phyloP scores from a whole-genome alignment of 805 yeast genomes.

The Starmerella bombicola region DNA sequence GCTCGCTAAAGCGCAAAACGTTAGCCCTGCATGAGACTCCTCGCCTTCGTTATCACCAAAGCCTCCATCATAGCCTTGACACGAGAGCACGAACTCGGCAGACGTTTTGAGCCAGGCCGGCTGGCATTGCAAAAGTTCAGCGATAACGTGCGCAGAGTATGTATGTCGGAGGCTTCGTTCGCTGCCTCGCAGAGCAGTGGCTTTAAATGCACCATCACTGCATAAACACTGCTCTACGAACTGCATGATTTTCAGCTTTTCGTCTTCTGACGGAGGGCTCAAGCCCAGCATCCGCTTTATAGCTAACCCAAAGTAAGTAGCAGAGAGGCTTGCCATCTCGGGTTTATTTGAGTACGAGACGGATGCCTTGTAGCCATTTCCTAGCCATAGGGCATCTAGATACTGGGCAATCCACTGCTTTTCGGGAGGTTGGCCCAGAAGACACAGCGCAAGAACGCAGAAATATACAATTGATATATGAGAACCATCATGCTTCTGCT shows the following conservation, averaged over 20 bases:
- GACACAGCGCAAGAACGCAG: constrained; percentile 14
- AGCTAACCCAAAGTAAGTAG: constrained; percentile 65
- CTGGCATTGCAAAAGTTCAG: constrained; percentile 8
- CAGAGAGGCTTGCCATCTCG: constrained; percentile 20
- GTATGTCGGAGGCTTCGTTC: constrained; percentile 63
- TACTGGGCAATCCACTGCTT: constrained; percentile 2
- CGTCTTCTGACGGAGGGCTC: not conserved
- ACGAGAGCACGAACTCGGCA: constrained; percentile 30
- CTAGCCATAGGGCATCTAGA: constrained; percentile 9
- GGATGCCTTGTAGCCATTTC: constrained; percentile 13
- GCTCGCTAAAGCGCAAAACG: constrained; percentile 69
- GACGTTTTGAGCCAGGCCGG: constrained; percentile 35
- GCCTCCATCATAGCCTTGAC: constrained; percentile 52
- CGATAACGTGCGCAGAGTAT: constrained; percentile 57
- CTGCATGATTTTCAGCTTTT: constrained; percentile 32
- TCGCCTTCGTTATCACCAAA: constrained; percentile 37
- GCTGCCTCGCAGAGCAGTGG: constrained; percentile 26
- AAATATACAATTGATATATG: constrained; percentile 20
- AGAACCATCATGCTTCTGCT: constrained; percentile 18
- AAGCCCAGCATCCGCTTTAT: constrained; percentile 28
- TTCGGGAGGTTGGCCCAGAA: constrained; percentile 8
- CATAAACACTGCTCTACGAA: constrained; percentile 53
- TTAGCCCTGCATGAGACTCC: constrained; percentile 79
- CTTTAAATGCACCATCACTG: constrained; percentile 42
- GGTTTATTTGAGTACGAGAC: not conserved